phyloP scores from a whole-genome alignment of 169 alveolate species.

The Cryptosporidium tyzzeri region DNA sequence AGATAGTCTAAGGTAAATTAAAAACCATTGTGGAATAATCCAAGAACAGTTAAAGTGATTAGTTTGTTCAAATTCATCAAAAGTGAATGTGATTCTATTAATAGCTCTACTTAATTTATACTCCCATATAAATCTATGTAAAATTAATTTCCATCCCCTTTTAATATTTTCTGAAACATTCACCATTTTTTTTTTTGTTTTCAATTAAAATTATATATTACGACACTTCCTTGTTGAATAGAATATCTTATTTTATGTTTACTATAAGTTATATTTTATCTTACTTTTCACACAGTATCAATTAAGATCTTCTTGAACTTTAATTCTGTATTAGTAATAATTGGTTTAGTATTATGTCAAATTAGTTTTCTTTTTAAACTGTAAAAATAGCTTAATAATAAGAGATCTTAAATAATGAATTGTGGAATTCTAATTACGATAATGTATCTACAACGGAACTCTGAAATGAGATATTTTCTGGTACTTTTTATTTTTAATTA shows the following conservation, averaged over 20 bases:
- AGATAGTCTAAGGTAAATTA: conserved; percentile 21
- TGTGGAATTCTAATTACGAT: background rate
- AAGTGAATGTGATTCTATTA: conserved; percentile 43
- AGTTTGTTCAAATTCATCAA: conserved; percentile 65
- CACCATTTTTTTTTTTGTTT: conserved; percentile 3
- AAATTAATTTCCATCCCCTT: conserved; percentile 34
- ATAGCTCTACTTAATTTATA: conserved; percentile 27
- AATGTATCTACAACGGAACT: background rate
- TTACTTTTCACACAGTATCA: background rate
- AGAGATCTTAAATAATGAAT: background rate
- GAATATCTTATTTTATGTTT: background rate
- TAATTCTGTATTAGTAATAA: too few species aligned
- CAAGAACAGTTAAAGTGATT: conserved; percentile 60
- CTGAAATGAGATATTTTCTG: background rate
- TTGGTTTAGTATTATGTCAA: too few species aligned
- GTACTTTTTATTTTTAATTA: conserved; percentile 14
- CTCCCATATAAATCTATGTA: conserved; percentile 59
- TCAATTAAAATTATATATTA: background rate
- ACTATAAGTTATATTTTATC: background rate
- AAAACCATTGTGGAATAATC: conserved; percentile 73
- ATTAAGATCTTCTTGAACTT: background rate
- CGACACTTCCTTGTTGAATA: background rate
- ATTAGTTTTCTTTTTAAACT: too few species aligned
- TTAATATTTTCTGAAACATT: conserved; percentile 4
- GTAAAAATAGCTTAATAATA: too few species aligned